These are phyloP conservation scores for Myrmaecium sp. DNA, from an alignment of 2,329 filamentous ascomycete genomes.

Conservation along the genomic window DNA sequence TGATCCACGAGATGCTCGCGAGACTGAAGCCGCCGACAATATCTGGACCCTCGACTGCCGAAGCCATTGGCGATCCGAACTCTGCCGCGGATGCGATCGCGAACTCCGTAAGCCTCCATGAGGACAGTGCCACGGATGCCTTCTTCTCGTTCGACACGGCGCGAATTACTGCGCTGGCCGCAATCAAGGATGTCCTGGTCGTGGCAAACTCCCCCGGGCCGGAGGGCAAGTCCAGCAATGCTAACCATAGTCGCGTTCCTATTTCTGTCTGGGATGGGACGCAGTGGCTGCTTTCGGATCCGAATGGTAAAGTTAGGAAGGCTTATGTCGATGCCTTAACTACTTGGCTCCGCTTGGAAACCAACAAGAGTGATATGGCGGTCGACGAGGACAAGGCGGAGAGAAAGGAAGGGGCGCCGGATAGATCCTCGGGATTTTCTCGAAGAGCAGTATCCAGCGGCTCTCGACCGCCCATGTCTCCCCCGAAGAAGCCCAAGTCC, in stretches of 20 bases:
- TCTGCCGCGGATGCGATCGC: constrained; percentile 31
- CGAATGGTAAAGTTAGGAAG: constrained; percentile 59
- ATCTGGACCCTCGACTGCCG: constrained; percentile 27
- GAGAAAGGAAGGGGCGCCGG: constrained; percentile 28
- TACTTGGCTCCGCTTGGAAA: constrained; percentile 74
- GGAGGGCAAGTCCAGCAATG: constrained; percentile 28
- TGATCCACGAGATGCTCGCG: constrained; percentile 65
- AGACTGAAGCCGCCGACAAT: constrained; percentile 50
- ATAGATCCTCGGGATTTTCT: constrained; percentile 20
- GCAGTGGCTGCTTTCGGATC: constrained; percentile 76
- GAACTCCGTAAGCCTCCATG: constrained; percentile 31
- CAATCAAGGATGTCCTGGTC: constrained; percentile 66
- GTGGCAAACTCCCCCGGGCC: constrained; percentile 51
- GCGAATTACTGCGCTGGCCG: constrained; percentile 49
- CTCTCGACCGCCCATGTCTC: constrained; percentile 41
- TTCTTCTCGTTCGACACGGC: constrained; percentile 48
- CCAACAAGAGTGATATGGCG: constrained; percentile 46
- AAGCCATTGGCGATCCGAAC: constrained; percentile 33
- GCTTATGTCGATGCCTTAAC: constrained; percentile 72
- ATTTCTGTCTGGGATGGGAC: constrained; percentile 90
- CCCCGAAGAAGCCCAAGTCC: constrained; percentile 35
- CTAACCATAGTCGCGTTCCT: constrained; percentile 58
- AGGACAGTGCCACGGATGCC: constrained; percentile 35
- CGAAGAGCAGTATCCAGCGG: constrained; percentile 54
- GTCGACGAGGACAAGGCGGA: constrained; percentile 27